Percentiles rank a stretch among this genome's conserved stretches.
These are phyloP conservation scores for Tulasnella sp. DNA, from an alignment of 768 basidiomycete genomes.

Conservation along the genomic window DNA sequence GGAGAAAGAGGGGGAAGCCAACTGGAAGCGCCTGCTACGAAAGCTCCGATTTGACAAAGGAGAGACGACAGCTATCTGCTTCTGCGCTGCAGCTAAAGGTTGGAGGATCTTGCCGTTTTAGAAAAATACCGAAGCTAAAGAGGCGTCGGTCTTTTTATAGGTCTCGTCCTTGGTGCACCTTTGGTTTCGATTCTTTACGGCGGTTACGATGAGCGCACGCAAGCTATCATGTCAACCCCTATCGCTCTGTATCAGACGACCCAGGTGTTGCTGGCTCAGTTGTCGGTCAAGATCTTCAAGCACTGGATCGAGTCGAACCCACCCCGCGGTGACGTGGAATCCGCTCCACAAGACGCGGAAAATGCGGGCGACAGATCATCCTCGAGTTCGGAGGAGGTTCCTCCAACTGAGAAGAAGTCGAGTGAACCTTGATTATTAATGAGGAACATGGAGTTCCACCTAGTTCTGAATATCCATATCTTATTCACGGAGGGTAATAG, in stretches of 20 bases:
- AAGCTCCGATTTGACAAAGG: constrained; percentile 31
- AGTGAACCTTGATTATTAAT: not conserved
- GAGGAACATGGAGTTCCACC: not conserved
- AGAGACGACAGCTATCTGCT: constrained; percentile 35
- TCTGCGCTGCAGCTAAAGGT: constrained; percentile 36
- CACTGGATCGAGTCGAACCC: constrained; percentile 10
- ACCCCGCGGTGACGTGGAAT: not conserved
- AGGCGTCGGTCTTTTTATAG: constrained; percentile 6
- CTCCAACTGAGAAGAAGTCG: not conserved
- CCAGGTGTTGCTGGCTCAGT: constrained; percentile 19
- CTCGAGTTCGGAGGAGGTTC: not conserved
- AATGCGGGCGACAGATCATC: not conserved
- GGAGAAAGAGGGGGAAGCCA: constrained; percentile 12
- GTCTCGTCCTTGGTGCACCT: constrained; percentile 34
- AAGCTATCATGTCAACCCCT: constrained; percentile 34
- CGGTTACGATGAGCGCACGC: constrained; percentile 31
- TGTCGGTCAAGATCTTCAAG: constrained; percentile 25
- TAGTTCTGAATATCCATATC: not conserved
- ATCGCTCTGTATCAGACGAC: constrained; percentile 34
- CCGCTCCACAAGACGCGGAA: not conserved
- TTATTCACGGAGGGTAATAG: constrained; percentile 2
- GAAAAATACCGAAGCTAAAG: not conserved
- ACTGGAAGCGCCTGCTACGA: constrained; percentile 15
- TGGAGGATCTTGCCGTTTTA: not conserved
- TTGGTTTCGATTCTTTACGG: constrained; percentile 35